Evolutionary conservation across 352 stramenopile species (phyloP).

Genomic region (Phytophthora vignae): DNA sequence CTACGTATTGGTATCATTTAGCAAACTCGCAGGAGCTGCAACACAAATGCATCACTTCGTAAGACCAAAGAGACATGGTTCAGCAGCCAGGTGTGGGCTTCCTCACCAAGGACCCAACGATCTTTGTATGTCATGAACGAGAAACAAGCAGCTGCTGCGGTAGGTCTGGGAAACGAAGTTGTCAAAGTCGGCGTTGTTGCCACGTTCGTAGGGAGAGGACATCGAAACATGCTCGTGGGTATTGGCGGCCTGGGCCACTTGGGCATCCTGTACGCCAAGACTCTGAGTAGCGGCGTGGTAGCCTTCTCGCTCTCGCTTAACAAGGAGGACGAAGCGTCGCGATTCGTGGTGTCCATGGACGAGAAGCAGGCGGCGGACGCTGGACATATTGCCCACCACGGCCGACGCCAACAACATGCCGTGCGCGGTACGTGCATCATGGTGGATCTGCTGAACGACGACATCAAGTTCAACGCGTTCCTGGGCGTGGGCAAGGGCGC

Average conservation of each 20-base stretch:
- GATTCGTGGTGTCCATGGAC: constrained; percentile 65
- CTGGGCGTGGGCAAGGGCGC: constrained; percentile 46
- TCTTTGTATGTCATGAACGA: too few species aligned
- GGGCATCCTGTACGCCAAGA: constrained; percentile 81
- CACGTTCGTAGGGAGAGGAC: too few species aligned
- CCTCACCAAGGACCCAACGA: too few species aligned
- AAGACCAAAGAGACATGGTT: too few species aligned
- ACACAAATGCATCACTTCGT: too few species aligned
- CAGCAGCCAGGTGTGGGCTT: too few species aligned
- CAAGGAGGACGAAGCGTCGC: constrained; percentile 71
- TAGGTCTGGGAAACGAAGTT: too few species aligned
- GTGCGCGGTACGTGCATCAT: constrained; percentile 67
- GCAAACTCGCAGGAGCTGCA: too few species aligned
- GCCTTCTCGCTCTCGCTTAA: constrained; percentile 68
- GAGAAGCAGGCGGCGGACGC: constrained; percentile 42
- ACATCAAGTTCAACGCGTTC: constrained; percentile 64
- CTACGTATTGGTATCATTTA: too few species aligned
- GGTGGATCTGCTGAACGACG: constrained; percentile 67
- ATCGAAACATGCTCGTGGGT: constrained; percentile 49
- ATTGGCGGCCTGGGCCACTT: constrained; percentile 90
- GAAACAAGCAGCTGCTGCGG: too few species aligned
- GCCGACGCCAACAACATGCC: constrained; percentile 59
- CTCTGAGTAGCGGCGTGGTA: constrained; percentile 60
- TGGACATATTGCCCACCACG: constrained; percentile 80
- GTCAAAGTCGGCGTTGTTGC: too few species aligned